phyloP scores from a whole-genome alignment of 2,329 filamentous ascomycete species.

The Fusarium sp. region DNA sequence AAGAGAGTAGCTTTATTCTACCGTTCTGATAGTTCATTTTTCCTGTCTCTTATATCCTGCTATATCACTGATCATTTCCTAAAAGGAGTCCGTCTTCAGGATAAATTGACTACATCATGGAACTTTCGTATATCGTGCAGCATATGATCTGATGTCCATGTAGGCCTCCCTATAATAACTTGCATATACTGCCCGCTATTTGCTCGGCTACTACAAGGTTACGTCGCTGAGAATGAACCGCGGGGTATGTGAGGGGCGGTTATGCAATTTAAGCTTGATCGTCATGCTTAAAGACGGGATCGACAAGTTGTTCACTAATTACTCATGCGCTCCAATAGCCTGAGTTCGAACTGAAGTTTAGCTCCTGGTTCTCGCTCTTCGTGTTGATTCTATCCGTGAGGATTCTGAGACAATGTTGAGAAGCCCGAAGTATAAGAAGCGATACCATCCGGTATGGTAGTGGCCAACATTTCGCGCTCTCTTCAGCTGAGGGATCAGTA shows the following conservation, averaged over 20 bases:
- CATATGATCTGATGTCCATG: not conserved
- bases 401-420: fast-evolving
- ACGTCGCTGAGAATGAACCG: not conserved
- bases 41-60: not conserved
- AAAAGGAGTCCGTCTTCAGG: not conserved
- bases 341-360: not conserved
- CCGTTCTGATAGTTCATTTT: too few species aligned
- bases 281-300: not conserved
- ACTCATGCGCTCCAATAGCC: not conserved
- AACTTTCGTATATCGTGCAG: not conserved
- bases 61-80: not conserved
- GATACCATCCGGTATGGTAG: conserved; percentile 45
- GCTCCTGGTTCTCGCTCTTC: too few species aligned
- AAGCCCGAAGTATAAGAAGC: fast-evolving
- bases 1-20: not conserved
- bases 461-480: conserved; percentile 50
- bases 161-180: not conserved
- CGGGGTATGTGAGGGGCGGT: not conserved
- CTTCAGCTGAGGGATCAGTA: conserved; percentile 6
- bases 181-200: not conserved
- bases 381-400: fast-evolving
- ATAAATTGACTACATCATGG: not conserved
- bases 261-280: not conserved
- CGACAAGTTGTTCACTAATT: not conserved
- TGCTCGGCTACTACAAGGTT: not conserved